Conservation (phyloP, 2,329 filamentous ascomycete species). For the Arthrobotrys entomopaga region DNA sequence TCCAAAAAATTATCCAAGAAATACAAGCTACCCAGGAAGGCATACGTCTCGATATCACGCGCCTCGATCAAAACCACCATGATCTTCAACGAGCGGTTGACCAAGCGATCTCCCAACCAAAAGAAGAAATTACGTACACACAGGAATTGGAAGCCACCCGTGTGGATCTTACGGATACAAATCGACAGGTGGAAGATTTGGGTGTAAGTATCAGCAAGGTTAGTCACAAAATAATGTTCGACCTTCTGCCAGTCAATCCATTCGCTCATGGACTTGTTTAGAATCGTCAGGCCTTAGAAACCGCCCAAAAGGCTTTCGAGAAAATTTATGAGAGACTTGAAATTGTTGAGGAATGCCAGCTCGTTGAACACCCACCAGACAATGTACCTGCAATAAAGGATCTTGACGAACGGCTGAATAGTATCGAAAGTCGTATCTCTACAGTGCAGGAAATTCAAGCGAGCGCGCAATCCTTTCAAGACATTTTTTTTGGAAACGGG, state of each 20-base stretch:
- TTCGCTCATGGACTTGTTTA: background rate
- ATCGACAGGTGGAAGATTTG: background rate
- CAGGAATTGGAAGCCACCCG: background rate
- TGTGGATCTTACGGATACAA: background rate
- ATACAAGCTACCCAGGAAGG: background rate
- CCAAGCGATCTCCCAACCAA: background rate
- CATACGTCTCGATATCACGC: background rate
- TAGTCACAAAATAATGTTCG: background rate
- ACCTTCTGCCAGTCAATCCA: background rate
- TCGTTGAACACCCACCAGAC: background rate
- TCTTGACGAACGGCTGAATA: background rate
- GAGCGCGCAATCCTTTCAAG: background rate
- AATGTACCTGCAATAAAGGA: background rate
- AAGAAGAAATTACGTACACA: background rate
- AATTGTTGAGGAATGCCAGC: slow-evolving; percentile 1
- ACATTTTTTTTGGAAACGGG: background rate
- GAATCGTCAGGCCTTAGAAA: slow-evolving; percentile 16
- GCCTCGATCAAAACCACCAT: slow-evolving; percentile 4
- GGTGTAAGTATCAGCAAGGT: slow-evolving; percentile 3
- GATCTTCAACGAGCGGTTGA: slow-evolving; percentile 2
- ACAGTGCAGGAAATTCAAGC: background rate
- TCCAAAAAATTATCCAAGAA: background rate
- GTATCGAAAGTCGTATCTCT: background rate
- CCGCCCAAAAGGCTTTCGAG: slow-evolving; percentile 24
- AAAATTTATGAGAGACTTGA: slow-evolving; percentile 34